Percentiles rank a stretch among this genome's conserved stretches.
phyloP scores from a whole-genome alignment of 164 flowering plant species.

The Annona squamosa region DNA sequence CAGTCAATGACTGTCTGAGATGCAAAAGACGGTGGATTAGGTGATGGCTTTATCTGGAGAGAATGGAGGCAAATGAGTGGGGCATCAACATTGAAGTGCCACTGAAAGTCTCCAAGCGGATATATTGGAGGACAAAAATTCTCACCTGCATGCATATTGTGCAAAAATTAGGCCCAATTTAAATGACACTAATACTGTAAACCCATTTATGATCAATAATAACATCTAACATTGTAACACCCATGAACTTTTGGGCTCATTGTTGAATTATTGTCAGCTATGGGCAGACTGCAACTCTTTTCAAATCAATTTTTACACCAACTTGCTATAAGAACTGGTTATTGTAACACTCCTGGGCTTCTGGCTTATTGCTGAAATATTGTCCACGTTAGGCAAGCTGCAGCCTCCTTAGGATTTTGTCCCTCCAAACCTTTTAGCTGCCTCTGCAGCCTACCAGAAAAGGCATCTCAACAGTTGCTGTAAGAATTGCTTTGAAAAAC shows the following conservation, averaged over 20 bases:
- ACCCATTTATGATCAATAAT: not conserved
- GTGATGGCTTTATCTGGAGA: constrained; percentile 79
- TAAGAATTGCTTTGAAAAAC: no score
- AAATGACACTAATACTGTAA: not conserved
- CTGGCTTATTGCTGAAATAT: no score
- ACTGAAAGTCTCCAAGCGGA: constrained; percentile 60
- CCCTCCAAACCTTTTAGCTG: no score
- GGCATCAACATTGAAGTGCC: constrained; percentile 42
- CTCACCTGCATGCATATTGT: constrained; percentile 33
- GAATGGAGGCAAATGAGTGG: constrained; percentile 69
- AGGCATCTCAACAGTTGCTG: no score
- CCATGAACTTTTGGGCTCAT: not conserved
- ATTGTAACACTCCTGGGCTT: no score
- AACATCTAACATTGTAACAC: not conserved
- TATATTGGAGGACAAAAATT: constrained; percentile 83
- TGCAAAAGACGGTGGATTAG: constrained; percentile 74
- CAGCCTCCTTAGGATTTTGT: no score
- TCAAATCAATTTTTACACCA: no score
- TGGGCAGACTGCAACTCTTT: no score
- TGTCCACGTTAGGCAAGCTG: no score
- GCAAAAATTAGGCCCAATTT: constrained; percentile 8
- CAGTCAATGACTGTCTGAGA: constrained; percentile 72
- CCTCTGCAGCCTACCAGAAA: no score
- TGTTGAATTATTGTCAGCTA: no score
- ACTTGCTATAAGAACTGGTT: no score